A percentile compares a stretch with the other conserved stretches of the same genome.
phyloP scores from a whole-genome alignment of 1,139 yeast genomes.

The Kazachstania sp. region DNA sequence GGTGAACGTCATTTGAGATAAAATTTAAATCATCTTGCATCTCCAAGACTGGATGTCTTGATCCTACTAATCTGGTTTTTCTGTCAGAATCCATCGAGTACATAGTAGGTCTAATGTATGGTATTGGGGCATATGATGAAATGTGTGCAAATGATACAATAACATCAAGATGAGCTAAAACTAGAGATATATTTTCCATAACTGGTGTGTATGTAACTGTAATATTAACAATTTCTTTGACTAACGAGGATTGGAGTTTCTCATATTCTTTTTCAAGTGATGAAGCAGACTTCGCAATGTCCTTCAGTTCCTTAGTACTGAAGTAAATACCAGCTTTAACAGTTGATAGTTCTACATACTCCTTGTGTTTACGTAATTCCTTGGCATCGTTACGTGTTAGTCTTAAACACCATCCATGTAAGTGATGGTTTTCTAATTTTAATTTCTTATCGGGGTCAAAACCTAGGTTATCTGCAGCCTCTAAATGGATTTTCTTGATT shows the following conservation, averaged over 20 bases:
- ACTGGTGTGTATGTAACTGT: constrained; percentile 76
- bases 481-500: constrained; percentile 53
- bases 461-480: constrained; percentile 63
- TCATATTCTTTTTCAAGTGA: constrained; percentile 61
- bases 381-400: constrained; percentile 84
- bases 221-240: constrained; percentile 71
- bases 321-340: constrained; percentile 93
- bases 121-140: constrained; percentile 73
- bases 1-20: constrained; percentile 73
- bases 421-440: constrained; percentile 76
- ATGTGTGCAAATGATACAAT: constrained; percentile 78
- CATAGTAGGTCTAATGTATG: constrained; percentile 66
- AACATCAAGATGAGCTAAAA: constrained; percentile 73
- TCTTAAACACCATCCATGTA: constrained; percentile 90
- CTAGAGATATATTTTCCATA: constrained; percentile 54
- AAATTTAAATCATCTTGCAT: constrained; percentile 81
- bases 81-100: constrained; percentile 47
- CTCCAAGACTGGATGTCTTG: constrained; percentile 92
- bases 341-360: constrained; percentile 73
- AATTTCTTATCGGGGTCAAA: constrained; percentile 82
- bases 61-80: constrained; percentile 50
- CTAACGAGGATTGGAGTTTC: constrained; percentile 64
- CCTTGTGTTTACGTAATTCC: constrained; percentile 56
- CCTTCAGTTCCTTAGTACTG: constrained; percentile 58
- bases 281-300: constrained; percentile 51